phyloP scores from a whole-genome alignment of 116 monocot genomes.

The Phalaenopsis hybrid region DNA sequence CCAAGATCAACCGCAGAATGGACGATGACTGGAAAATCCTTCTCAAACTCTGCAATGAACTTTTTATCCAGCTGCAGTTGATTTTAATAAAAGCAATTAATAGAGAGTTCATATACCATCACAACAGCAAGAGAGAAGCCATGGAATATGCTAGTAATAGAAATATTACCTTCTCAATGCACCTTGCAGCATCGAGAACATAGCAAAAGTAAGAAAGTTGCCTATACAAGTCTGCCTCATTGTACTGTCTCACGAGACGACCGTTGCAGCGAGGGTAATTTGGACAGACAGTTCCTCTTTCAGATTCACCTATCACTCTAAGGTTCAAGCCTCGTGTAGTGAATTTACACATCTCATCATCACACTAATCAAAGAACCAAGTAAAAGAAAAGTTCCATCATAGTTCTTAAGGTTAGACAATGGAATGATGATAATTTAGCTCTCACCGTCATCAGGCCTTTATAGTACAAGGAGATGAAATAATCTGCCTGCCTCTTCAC shows the following conservation, averaged over 20 bases:
- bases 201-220: slow-evolving; percentile 82
- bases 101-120: background rate
- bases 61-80: slow-evolving; percentile 49
- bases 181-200: slow-evolving; percentile 52
- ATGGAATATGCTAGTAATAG: background rate
- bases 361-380: slow-evolving; percentile 39
- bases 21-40: slow-evolving; percentile 29
- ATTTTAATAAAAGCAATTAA: background rate
- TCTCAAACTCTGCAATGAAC: slow-evolving; percentile 31
- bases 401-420: background rate
- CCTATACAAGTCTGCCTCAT: slow-evolving; percentile 79
- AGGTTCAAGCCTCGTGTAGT: slow-evolving; percentile 58
- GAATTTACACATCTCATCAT: slow-evolving; percentile 84
- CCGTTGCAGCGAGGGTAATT: slow-evolving; percentile 85
- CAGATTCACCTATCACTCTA: slow-evolving; percentile 74
- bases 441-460: slow-evolving; percentile 65
- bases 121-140: background rate
- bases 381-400: slow-evolving; percentile 1
- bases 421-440: background rate
- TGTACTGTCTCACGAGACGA: slow-evolving; percentile 71
- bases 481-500: slow-evolving; percentile 83
- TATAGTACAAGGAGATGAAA: slow-evolving; percentile 71
- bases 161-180: slow-evolving; percentile 78
- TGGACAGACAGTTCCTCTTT: slow-evolving; percentile 83
- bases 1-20: slow-evolving; percentile 35